These are phyloP conservation scores for Begonia masoniana DNA, from an alignment of 306 rosid genomes.

Conservation along the genomic window DNA sequence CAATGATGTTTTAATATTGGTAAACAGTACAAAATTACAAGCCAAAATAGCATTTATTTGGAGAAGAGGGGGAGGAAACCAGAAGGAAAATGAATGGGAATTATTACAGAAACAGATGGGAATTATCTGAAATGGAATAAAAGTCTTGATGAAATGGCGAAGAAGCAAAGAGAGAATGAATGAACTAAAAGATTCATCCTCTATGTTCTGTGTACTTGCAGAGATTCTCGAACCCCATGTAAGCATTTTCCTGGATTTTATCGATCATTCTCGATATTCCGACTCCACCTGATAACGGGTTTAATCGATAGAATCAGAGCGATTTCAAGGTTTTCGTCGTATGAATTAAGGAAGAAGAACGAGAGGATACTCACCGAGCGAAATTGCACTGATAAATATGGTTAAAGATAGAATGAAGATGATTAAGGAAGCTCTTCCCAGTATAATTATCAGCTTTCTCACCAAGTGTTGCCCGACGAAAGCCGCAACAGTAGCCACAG, in stretches of 20 bases:
- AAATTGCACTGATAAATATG: slow-evolving; percentile 62
- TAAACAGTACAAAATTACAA: too few relatives aligned
- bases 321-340: too few relatives aligned
- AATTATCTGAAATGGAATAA: too few relatives aligned
- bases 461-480: slow-evolving; percentile 65
- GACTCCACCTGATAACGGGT: slow-evolving; percentile 47
- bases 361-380: slow-evolving; percentile 38
- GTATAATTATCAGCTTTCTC: slow-evolving; percentile 39
- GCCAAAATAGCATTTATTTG: too few relatives aligned
- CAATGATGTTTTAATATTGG: too few relatives aligned
- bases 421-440: slow-evolving; percentile 79
- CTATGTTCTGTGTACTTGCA: slow-evolving; percentile 12
- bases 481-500: slow-evolving; percentile 70
- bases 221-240: slow-evolving; percentile 82
- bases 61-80: too few relatives aligned
- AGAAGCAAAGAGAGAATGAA: too few relatives aligned
- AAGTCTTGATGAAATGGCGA: too few relatives aligned
- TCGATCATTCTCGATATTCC: slow-evolving; percentile 50
- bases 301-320: too few relatives aligned
- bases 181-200: too few relatives aligned
- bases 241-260: slow-evolving; percentile 35
- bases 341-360: not conserved
- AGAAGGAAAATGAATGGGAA: too few relatives aligned
- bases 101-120: too few relatives aligned
- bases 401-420: slow-evolving; percentile 71